Percentiles rank a stretch among this genome's conserved stretches.
Evolutionary conservation across 257 asterid species (phyloP).

Genomic region (Perilla frutescens): DNA sequence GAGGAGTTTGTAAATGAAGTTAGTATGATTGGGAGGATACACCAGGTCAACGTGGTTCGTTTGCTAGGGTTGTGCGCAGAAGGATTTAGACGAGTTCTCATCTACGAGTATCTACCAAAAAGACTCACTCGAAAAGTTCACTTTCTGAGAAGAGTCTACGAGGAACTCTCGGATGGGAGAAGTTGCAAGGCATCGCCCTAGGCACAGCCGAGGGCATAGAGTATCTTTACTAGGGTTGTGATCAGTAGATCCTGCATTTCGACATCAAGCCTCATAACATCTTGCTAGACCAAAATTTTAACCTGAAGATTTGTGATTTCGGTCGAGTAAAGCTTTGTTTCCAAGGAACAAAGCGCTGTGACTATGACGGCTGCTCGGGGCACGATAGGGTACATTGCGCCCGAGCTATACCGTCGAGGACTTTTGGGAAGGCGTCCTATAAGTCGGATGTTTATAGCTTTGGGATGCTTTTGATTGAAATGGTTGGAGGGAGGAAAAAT

Average conservation of each 20-base stretch:
- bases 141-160: slow-evolving; percentile 27
- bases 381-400: slow-evolving; percentile 49
- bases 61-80: slow-evolving; percentile 53
- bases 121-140: slow-evolving; percentile 46
- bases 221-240: slow-evolving; percentile 35
- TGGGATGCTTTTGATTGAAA: slow-evolving; percentile 46
- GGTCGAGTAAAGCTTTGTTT: slow-evolving; percentile 28
- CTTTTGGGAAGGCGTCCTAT: slow-evolving; percentile 41
- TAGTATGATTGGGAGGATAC: slow-evolving; percentile 47
- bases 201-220: slow-evolving; percentile 33
- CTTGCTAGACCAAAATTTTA: slow-evolving; percentile 16
- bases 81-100: slow-evolving; percentile 44
- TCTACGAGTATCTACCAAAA: slow-evolving; percentile 48
- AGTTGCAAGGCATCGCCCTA: slow-evolving; percentile 24
- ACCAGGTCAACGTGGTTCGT: slow-evolving; percentile 49
- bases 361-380: slow-evolving; percentile 49
- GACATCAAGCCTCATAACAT: slow-evolving; percentile 36
- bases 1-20: slow-evolving; percentile 58
- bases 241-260: slow-evolving; percentile 34
- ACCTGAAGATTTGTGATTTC: slow-evolving; percentile 24
- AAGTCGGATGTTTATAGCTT: slow-evolving; percentile 48
- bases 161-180: slow-evolving; percentile 25
- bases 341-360: slow-evolving; percentile 31
- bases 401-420: slow-evolving; percentile 45
- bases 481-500: slow-evolving; percentile 52